Evolutionary conservation across 1,139 yeast species (phyloP).

Genomic region (Candida dubliniensis): DNA sequence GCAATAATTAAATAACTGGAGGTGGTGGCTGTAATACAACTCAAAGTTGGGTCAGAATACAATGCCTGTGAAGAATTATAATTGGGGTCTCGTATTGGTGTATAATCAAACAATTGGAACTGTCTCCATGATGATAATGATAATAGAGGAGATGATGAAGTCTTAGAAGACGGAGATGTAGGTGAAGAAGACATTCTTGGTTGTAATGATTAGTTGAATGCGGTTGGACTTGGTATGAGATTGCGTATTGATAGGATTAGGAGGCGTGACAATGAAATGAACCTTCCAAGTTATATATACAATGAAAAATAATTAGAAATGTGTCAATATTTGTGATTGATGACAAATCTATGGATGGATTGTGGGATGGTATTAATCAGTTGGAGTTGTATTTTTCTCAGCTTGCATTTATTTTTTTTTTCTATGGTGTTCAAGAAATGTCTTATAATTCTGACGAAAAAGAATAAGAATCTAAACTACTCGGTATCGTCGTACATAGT

Average conservation of each 20-base stretch:
- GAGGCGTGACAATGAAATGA: no score
- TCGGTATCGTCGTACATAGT: no score
- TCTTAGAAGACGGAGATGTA: not conserved
- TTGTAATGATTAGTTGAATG: no score
- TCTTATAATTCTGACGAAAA: no score
- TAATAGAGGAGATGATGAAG: slow-evolving; percentile 10
- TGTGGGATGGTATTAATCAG: not conserved
- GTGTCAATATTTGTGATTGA: no score
- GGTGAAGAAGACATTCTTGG: not conserved
- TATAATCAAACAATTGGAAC: slow-evolving; percentile 80
- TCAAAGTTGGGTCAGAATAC: slow-evolving; percentile 76
- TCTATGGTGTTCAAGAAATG: not conserved
- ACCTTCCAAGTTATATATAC: no score
- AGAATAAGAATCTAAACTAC: no score
- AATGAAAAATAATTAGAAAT: no score
- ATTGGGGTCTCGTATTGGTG: slow-evolving; percentile 83
- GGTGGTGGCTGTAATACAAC: slow-evolving; percentile 58
- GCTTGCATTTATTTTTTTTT: not conserved
- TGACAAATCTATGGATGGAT: no score
- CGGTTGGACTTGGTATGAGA: no score
- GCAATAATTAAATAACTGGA: slow-evolving; percentile 57
- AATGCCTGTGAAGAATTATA: slow-evolving; percentile 61
- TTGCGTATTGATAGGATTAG: no score
- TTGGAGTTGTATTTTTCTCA: not conserved
- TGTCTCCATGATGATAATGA: slow-evolving; percentile 68